Evolutionary conservation across 805 yeast genomes (phyloP).

Genomic region (Kluyveromyces starmeri): DNA sequence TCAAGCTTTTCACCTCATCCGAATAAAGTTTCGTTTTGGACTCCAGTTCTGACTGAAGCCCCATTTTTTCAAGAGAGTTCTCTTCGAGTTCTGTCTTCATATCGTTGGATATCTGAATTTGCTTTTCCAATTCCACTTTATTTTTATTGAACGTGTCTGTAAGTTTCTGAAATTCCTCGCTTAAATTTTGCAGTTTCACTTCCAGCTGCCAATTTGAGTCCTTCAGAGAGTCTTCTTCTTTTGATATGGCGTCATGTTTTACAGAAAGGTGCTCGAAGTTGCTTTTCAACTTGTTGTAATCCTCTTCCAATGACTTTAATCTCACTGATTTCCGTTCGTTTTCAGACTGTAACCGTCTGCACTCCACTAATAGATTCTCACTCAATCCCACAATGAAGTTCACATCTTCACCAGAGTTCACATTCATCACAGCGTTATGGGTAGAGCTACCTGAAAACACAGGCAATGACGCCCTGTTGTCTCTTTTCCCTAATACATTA

Average conservation of each 20-base stretch:
- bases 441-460: slow-evolving; percentile 18
- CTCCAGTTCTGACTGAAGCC: slow-evolving; percentile 33
- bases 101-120: slow-evolving; percentile 29
- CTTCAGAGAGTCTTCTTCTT: slow-evolving; percentile 39
- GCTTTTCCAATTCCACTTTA: slow-evolving; percentile 33
- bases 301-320: slow-evolving; percentile 36
- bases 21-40: slow-evolving; percentile 30
- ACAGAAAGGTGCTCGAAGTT: slow-evolving; percentile 14
- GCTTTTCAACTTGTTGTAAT: slow-evolving; percentile 28
- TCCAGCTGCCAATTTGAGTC: slow-evolving; percentile 64
- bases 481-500: slow-evolving; percentile 8
- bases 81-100: slow-evolving; percentile 43
- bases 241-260: slow-evolving; percentile 11
- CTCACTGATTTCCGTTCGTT: slow-evolving; percentile 39
- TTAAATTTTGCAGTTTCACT: slow-evolving; percentile 34
- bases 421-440: slow-evolving; percentile 22
- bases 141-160: slow-evolving; percentile 37
- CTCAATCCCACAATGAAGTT: slow-evolving; percentile 66
- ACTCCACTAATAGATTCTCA: slow-evolving; percentile 61
- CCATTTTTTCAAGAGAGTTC: slow-evolving; percentile 31
- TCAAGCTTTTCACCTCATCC: slow-evolving; percentile 40
- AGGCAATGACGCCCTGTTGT: slow-evolving; percentile 13
- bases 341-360: slow-evolving; percentile 62
- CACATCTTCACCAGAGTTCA: slow-evolving; percentile 46
- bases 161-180: slow-evolving; percentile 28